Percentiles rank a stretch among this genome's conserved stretches.
Conservation (phyloP, 108 stramenopile genomes). For the Skeletonema grethae region DNA sequence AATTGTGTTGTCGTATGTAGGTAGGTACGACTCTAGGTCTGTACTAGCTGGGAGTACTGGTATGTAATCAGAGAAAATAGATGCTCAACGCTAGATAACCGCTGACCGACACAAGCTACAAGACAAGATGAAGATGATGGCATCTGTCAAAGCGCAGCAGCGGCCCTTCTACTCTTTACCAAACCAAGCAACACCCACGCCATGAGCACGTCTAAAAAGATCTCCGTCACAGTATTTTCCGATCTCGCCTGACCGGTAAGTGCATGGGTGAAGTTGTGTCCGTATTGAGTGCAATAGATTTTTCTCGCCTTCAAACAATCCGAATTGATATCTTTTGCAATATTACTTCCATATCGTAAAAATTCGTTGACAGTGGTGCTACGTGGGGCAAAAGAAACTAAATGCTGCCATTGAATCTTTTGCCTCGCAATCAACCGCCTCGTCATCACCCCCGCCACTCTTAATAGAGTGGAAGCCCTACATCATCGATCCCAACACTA, state of each 20-base stretch:
- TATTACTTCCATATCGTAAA: too few species aligned
- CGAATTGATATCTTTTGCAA: too few species aligned
- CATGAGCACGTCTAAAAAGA: slow-evolving; percentile 3
- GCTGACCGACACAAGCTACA: too few species aligned
- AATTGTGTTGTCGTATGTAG: too few species aligned
- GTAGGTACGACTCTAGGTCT: too few species aligned
- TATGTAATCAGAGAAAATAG: neutral
- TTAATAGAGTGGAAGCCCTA: slow-evolving; percentile 77
- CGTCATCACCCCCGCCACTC: slow-evolving; percentile 27
- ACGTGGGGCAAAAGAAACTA: slow-evolving; percentile 74
- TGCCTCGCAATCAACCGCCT: slow-evolving; percentile 8
- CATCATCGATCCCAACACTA: slow-evolving; percentile 73
- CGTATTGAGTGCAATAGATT: too few species aligned
- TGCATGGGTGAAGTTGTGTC: too few species aligned
- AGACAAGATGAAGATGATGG: neutral
- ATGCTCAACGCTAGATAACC: too few species aligned
- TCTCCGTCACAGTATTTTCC: slow-evolving; percentile 57
- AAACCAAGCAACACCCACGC: neutral
- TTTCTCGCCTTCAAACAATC: too few species aligned
- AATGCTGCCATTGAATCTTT: slow-evolving; percentile 58
- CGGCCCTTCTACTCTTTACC: neutral
- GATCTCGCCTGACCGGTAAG: slow-evolving; percentile 79
- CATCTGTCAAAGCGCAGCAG: neutral
- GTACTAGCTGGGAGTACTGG: too few species aligned
- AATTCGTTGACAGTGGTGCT: slow-evolving; percentile 36